phyloP scores from a whole-genome alignment of 148 eudicot genomes.

The Vaccinium vitisidaea region DNA sequence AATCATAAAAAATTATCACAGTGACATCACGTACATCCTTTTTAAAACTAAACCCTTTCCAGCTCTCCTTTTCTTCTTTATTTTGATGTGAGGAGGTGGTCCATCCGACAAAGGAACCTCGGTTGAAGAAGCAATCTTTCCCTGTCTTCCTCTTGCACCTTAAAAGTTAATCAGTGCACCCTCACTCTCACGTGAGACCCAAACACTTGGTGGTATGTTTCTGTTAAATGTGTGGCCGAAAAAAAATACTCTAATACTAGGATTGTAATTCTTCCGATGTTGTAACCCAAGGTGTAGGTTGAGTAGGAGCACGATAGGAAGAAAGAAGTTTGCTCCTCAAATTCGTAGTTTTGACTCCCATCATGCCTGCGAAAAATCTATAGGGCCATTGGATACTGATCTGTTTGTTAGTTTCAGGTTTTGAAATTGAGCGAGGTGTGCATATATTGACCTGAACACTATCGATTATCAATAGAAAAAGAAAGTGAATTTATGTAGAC shows the following conservation, averaged over 20 bases:
- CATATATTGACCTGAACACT: neutral
- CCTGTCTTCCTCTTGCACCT: conserved; percentile 7
- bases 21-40: conserved; percentile 35
- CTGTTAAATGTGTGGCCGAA: neutral
- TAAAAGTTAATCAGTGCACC: neutral
- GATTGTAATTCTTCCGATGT: neutral
- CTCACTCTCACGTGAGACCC: neutral
- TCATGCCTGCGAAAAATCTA: neutral
- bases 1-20: neutral
- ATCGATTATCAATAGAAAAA: neutral
- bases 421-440: neutral
- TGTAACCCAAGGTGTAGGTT: neutral
- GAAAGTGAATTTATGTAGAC: no score
- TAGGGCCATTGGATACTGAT: neutral
- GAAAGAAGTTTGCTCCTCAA: neutral
- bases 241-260: neutral
- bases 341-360: neutral
- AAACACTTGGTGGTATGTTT: neutral
- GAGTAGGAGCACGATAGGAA: neutral
- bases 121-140: conserved; percentile 40
- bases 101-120: conserved; percentile 54
- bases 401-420: neutral
- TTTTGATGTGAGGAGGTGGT: conserved; percentile 24
- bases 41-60: conserved; percentile 21
- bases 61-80: conserved; percentile 1